A percentile compares a stretch with the other conserved stretches of the same genome.
Evolutionary conservation across 306 rosid species (phyloP).

Genomic region (Phaseolus lunatus): DNA sequence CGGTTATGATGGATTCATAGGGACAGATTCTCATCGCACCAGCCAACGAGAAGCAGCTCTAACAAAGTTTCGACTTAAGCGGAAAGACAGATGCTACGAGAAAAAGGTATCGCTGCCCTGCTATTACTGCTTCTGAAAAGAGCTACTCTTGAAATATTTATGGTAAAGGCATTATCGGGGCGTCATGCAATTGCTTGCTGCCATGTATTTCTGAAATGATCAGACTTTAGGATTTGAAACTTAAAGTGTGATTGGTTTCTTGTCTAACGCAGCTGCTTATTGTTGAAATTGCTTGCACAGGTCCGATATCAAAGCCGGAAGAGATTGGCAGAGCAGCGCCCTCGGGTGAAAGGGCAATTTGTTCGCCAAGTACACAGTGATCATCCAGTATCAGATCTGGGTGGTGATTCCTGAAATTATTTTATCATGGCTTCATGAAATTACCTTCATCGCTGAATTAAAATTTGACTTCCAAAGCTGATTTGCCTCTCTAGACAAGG

Average conservation of each 20-base stretch:
- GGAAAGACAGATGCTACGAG: constrained; percentile 82
- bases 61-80: constrained; percentile 76
- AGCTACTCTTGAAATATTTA: constrained; percentile 1
- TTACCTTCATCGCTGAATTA: constrained; percentile 33
- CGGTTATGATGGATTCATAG: constrained; percentile 51
- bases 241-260: constrained; percentile 2
- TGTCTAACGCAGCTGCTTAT: constrained; percentile 27
- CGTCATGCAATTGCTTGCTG: constrained; percentile 14
- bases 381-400: constrained; percentile 41
- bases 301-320: constrained; percentile 82
- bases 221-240: constrained; percentile 13
- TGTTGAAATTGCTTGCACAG: constrained; percentile 47
- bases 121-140: constrained; percentile 11
- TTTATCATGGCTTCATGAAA: not conserved
- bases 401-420: constrained; percentile 52
- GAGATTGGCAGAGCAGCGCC: constrained; percentile 78
- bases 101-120: constrained; percentile 66
- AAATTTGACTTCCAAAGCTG: constrained; percentile 31
- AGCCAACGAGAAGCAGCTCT: constrained; percentile 89
- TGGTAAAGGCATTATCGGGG: not conserved
- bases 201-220: constrained; percentile 26
- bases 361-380: constrained; percentile 63
- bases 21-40: constrained; percentile 52
- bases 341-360: constrained; percentile 81
- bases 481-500: constrained; percentile 27